Conservation (phyloP, 176 grass and related monocot species). For the Carex littledalei region DNA sequence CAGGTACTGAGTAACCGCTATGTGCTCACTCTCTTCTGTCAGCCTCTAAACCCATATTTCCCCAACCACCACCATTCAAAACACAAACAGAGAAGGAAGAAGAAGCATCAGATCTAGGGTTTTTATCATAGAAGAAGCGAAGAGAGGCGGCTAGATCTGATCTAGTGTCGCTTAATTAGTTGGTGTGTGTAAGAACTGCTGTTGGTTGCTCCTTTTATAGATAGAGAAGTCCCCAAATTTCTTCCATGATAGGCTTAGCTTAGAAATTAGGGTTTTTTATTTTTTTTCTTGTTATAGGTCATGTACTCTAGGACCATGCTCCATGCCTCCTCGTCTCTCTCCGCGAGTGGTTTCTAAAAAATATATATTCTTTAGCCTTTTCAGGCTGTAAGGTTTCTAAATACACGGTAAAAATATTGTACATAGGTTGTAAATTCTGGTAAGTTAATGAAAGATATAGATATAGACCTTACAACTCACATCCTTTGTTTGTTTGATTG, state of each 20-base stretch:
- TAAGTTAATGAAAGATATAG: neutral
- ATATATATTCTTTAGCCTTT: conserved; percentile 2
- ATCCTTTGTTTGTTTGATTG: neutral
- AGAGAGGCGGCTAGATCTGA: conserved; percentile 25
- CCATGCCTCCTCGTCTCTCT: neutral
- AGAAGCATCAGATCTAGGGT: conserved; percentile 7
- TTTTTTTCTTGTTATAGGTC: neutral
- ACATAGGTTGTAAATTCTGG: neutral
- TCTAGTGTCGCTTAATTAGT: neutral
- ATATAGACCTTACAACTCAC: neutral
- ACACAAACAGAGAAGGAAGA: neutral
- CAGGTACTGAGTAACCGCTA: conserved; percentile 16
- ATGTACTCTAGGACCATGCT: conserved; percentile 9
- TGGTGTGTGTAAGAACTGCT: conserved; percentile 5
- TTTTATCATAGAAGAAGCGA: neutral
- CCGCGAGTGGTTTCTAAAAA: neutral
- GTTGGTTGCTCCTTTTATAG: conserved; percentile 24
- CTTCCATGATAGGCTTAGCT: neutral
- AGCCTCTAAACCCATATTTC: conserved; percentile 8
- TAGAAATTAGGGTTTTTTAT: conserved; percentile 16
- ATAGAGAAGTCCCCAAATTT: conserved; percentile 8
- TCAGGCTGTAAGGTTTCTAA: neutral
- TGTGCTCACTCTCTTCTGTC: conserved; percentile 35
- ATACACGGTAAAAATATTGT: neutral
- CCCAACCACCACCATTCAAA: neutral